Evolutionary conservation across 179 eudicot species (phyloP), one percentile per base, ranked within the genome.

Genomic region (Sideroxylon spinosum): DNA sequence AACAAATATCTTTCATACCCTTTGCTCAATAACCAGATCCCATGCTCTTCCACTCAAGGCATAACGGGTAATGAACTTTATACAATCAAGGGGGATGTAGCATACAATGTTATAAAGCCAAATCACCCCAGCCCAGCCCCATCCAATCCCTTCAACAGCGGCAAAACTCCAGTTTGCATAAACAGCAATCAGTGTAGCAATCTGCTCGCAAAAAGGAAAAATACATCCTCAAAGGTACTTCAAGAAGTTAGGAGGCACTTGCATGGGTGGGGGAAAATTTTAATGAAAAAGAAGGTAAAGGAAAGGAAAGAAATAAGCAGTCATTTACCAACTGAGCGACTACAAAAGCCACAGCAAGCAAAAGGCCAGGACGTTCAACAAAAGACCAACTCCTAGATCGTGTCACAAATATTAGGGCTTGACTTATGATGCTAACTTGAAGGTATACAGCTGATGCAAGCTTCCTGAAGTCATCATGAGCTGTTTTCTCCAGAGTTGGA

Each of bases 41-140:
- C 98, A 94, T 59, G 98, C 97, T 77, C 82, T 85, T 82, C 98
- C 98, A 84, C 98, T 94, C 76, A 91, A 76, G 60, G 85, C 91
- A 79, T 94, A 94, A n/a, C 98, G 89, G 60, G 82, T 87, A 71
- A 83, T 69, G 83, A 92, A 92, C 86, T 94, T 94, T 71, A 94
- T 86, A 60, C 89, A 71, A 86, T 94, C 98, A 10, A 94, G 97
- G 16, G 98, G 98, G 79, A 94, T 76, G 75, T 94, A 94, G 82
- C 82, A 84, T 56, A 94, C 67, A 60, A 94, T 48, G 77, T 94
- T 94, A 71, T 90, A 93, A 2, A 94, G 91, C 97, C 98, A 94
- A 65, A 94, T 88, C 76, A 92, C 93, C 65, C 97, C 97, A n/a
- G 98, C 98, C 98, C 98, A 93, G 37, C 97, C 92, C 98, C 97